A percentile compares a stretch with the other conserved stretches of the same genome.
These are phyloP conservation scores for Coemansia brasiliensis DNA, from an alignment of 192 early-diverging fungal species.

Conservation along the genomic window DNA sequence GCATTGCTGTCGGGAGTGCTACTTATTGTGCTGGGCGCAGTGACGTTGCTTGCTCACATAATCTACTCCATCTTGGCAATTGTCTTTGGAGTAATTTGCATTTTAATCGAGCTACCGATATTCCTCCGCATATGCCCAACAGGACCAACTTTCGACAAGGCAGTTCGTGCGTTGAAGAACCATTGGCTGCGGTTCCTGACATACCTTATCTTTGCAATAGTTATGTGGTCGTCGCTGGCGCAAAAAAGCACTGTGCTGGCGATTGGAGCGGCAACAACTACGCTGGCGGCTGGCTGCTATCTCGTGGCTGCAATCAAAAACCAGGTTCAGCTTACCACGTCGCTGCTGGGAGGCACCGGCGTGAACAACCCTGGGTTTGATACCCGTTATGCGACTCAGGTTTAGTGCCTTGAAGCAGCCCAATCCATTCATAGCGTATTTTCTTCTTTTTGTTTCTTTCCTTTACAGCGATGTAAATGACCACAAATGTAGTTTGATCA, in stretches of 20 bases:
- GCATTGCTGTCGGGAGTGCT: constrained; percentile 50
- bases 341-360: constrained; percentile 38
- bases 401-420: too few relatives aligned
- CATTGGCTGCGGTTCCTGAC: constrained; percentile 52
- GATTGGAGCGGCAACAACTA: constrained; percentile 46
- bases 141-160: constrained; percentile 35
- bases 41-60: constrained; percentile 46
- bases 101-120: constrained; percentile 43
- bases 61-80: constrained; percentile 55
- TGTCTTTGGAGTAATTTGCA: constrained; percentile 49
- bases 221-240: constrained; percentile 57
- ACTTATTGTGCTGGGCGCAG: constrained; percentile 48
- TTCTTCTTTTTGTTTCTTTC: too few relatives aligned
- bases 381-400: constrained; percentile 22
- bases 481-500: too few relatives aligned
- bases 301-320: constrained; percentile 49
- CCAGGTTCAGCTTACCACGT: constrained; percentile 43
- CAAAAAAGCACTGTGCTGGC: constrained; percentile 45
- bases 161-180: constrained; percentile 41
- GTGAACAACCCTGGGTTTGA: constrained; percentile 29
- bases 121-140: constrained; percentile 47
- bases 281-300: constrained; percentile 46
- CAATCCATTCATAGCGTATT: too few relatives aligned
- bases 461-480: too few relatives aligned
- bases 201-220: constrained; percentile 48